Percentiles rank a stretch among this genome's conserved stretches.
phyloP scores from a whole-genome alignment of 2,329 filamentous ascomycete species.

The Sordariomycetes sp. region DNA sequence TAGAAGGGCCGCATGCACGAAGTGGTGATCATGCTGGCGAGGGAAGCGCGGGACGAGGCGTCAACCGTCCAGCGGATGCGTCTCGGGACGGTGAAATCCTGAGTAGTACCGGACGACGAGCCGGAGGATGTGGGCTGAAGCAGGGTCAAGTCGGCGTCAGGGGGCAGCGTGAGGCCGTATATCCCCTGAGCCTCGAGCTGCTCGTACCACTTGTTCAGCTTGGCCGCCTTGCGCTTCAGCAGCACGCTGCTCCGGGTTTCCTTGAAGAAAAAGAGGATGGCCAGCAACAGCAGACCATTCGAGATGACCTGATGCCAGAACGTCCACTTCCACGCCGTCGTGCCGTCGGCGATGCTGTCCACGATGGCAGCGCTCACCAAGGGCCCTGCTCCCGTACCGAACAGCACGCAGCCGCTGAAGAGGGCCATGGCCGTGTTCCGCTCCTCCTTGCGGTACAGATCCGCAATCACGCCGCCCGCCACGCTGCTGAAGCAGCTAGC shows the following conservation, averaged over 20 bases:
- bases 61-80: constrained; percentile 74
- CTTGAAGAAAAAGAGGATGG: constrained; percentile 62
- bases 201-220: constrained; percentile 73
- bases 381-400: constrained; percentile 73
- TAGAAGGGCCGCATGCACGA: constrained; percentile 73
- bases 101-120: background rate
- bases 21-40: constrained; percentile 61
- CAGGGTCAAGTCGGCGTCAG: background rate
- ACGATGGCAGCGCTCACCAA: constrained; percentile 63
- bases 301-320: constrained; percentile 79
- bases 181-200: constrained; percentile 55
- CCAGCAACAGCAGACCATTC: constrained; percentile 47
- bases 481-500: constrained; percentile 77
- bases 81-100: constrained; percentile 5
- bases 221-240: constrained; percentile 63
- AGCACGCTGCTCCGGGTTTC: constrained; percentile 79
- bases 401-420: constrained; percentile 70
- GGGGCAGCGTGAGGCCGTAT: constrained; percentile 35
- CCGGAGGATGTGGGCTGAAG: constrained; percentile 3
- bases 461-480: constrained; percentile 84
- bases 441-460: constrained; percentile 70
- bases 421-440: constrained; percentile 86
- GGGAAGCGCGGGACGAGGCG: constrained; percentile 62
- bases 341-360: constrained; percentile 33
- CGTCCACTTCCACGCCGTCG: constrained; percentile 68